Evolutionary conservation across 352 stramenopile species (phyloP).

Genomic region (Blastocystis sp.): DNA sequence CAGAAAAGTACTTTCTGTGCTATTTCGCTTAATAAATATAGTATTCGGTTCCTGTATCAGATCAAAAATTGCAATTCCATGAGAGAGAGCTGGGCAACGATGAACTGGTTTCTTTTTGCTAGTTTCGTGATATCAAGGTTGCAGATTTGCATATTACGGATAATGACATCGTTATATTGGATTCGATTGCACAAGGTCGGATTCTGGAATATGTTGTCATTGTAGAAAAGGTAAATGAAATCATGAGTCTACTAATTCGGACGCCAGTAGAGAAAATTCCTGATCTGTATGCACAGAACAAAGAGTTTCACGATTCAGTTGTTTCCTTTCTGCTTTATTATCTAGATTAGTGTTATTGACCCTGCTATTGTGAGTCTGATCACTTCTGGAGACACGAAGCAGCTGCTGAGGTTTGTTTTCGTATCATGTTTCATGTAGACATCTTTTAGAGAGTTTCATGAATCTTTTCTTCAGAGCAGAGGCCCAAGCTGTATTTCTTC

Average conservation of each 20-base stretch:
- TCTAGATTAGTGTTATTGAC: not conserved
- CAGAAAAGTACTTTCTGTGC: not conserved
- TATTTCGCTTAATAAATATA: not conserved
- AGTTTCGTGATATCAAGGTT: not conserved
- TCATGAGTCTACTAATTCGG: not conserved
- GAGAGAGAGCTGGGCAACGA: not conserved
- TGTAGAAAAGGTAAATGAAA: not conserved
- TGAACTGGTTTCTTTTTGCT: not conserved
- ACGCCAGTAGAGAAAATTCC: not conserved
- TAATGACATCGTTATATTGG: not conserved
- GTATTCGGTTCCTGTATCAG: slow-evolving; percentile 31
- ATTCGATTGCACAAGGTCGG: not conserved
- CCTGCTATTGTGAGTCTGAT: not conserved
- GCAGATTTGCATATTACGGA: not conserved
- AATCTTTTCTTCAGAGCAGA: not conserved
- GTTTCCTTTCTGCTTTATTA: not conserved
- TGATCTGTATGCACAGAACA: not conserved
- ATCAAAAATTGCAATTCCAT: slow-evolving; percentile 12
- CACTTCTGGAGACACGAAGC: not conserved
- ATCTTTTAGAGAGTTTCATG: not conserved
- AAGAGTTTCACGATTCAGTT: not conserved
- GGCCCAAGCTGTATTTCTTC: not conserved
- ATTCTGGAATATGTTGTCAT: not conserved
- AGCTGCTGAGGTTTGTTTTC: not conserved
- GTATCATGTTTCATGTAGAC: not conserved